Conservation (phyloP, 2,329 filamentous ascomycete genomes). For the Conoideocrella luteorostrata region DNA sequence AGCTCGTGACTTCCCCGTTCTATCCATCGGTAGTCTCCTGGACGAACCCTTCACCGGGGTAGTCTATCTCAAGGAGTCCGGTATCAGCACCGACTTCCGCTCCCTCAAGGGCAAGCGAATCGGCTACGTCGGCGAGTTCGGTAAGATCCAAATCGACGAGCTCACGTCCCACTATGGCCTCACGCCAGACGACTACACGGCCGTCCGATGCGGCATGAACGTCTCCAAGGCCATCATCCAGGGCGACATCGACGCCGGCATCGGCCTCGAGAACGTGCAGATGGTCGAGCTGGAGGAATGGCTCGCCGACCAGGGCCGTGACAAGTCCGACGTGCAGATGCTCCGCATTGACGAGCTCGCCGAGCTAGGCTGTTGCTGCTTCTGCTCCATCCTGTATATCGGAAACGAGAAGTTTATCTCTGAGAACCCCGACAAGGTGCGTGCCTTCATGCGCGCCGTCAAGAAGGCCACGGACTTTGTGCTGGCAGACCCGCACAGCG, state of each 20-base stretch:
- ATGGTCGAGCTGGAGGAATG: constrained; percentile 78
- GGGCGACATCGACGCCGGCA: constrained; percentile 66
- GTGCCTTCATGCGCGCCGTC: constrained; percentile 63
- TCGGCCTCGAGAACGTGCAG: constrained; percentile 75
- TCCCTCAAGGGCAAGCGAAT: constrained; percentile 71
- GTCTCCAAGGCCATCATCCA: constrained; percentile 69
- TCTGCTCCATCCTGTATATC: constrained; percentile 77
- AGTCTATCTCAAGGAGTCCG: constrained; percentile 67
- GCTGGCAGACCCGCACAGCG: constrained; percentile 52
- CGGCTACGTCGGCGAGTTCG: constrained; percentile 75
- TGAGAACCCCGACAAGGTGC: constrained; percentile 59
- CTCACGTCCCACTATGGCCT: constrained; percentile 73
- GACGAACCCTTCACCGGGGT: constrained; percentile 77
- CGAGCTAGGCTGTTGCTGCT: constrained; percentile 76
- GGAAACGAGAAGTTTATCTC: constrained; percentile 65
- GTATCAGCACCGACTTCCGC: constrained; percentile 69
- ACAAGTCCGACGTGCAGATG: constrained; percentile 67
- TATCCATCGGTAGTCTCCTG: constrained; percentile 66
- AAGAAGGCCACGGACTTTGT: constrained; percentile 71
- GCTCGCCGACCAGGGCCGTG: constrained; percentile 57
- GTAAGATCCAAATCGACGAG: constrained; percentile 80
- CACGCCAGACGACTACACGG: constrained; percentile 65
- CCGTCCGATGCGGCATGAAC: constrained; percentile 76
- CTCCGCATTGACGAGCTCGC: constrained; percentile 75
- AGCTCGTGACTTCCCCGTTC: constrained; percentile 66